Conservation (phyloP, 2,329 filamentous ascomycete genomes). For the Claviceps monticola region DNA sequence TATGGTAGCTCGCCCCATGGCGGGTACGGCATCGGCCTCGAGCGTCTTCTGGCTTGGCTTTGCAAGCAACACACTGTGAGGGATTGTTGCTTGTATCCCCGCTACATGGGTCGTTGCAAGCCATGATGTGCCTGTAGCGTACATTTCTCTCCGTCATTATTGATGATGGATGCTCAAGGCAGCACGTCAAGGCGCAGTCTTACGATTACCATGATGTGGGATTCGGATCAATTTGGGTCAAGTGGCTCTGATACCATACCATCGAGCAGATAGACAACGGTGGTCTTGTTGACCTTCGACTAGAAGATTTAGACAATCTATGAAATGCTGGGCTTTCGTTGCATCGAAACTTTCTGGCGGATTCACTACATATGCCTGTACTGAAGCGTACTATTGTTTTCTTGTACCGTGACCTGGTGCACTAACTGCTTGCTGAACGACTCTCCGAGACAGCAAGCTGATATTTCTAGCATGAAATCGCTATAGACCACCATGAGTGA, state of each 20-base stretch:
- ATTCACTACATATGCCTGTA: too few species aligned
- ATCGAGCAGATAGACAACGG: neutral
- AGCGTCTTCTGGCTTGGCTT: conserved; percentile 43
- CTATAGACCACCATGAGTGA: too few species aligned
- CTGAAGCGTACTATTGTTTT: too few species aligned
- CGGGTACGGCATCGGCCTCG: conserved; percentile 70
- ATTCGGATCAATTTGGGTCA: neutral
- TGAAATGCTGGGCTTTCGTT: too few species aligned
- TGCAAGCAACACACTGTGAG: conserved; percentile 49
- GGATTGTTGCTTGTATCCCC: conserved; percentile 59
- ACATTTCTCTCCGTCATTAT: neutral
- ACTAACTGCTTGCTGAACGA: too few species aligned
- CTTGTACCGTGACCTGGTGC: too few species aligned
- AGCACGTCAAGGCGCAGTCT: neutral
- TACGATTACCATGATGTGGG: neutral
- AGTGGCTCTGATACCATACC: neutral
- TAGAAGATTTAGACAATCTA: neutral
- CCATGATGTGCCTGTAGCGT: conserved; percentile 33
- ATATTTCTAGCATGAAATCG: too few species aligned
- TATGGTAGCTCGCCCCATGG: conserved; percentile 87
- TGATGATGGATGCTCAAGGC: too few species aligned
- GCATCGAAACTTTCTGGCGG: too few species aligned
- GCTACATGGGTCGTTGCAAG: conserved; percentile 69
- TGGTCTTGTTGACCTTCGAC: neutral
- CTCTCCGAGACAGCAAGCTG: too few species aligned